Evolutionary conservation across 768 basidiomycete species (phyloP), one percentile per base, ranked within the genome.

Genomic region (Chalciporus pseudorubinellus): DNA sequence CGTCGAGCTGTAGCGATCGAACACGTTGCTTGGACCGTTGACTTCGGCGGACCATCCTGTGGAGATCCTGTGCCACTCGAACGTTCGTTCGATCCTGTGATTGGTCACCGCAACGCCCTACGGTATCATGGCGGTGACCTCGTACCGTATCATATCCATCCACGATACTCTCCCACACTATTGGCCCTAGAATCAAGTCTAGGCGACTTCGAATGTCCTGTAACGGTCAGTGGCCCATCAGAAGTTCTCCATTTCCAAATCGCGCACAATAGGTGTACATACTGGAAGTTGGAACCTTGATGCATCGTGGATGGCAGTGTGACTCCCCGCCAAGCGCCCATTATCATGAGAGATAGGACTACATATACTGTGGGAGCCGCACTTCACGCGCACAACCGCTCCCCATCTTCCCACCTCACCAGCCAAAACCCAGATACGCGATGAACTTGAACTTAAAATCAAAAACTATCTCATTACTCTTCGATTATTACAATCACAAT

Each of bases 361-460:
- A 52, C 47, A 41, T 53, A 55, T 51, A 24, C n/a, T 7, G 19
- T 20, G n/a, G 18, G 21, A 28, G 29, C 59, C 61, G 50, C 61
- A 49, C 12, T 34, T 31, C 51, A 5, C 42, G 50, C 63, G 50
- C 56, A 28, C 36, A 14, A 20, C 58, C 11, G 19, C 34, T 31
- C 18, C 16, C 22, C 21, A 10, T 19, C 29, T 18, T 24, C 28
- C 33, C 28, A 2, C 44, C 34, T 3, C 16, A 26, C 16, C 44
- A 16, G n/a, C n/a, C 34, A 36, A 36, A 36, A 36, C 9, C 10
- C 44, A 28, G 26, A 42, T 36, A 7, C 33, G 0, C 36, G 24
- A 66, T 58, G 63, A 26, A 51, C 24, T 16, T 29, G 1, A 39
- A 33, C 0, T 39, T 60, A 16, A 21, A 24, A 31, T 64, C 65